Conservation (phyloP, 1,139 yeast genomes). For the Yarrowia galli region DNA sequence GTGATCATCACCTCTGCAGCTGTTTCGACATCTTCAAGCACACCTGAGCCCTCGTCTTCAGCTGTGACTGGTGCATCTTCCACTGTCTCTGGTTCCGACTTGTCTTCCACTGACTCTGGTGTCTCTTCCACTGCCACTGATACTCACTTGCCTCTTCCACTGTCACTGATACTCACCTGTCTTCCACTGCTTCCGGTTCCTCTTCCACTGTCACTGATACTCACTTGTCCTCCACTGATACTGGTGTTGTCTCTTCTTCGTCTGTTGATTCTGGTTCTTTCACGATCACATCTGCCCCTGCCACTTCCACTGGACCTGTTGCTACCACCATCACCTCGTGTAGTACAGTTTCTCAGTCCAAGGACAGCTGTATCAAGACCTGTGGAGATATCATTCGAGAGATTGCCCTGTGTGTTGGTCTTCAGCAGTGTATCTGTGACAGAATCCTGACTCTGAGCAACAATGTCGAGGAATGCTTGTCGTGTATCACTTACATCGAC, state of each 20-base stretch:
- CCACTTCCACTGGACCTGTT: not conserved
- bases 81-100: not conserved
- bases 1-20: not conserved
- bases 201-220: not conserved
- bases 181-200: not conserved
- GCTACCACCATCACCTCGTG: constrained; percentile 7
- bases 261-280: too few relatives aligned
- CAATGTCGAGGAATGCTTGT: constrained; percentile 8
- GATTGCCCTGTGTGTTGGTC: constrained; percentile 19
- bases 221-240: too few relatives aligned
- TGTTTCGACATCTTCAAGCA: not conserved
- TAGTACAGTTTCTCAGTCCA: not conserved
- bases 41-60: not conserved
- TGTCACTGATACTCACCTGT: not conserved
- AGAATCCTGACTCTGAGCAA: not conserved
- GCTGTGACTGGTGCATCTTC: not conserved
- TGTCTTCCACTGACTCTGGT: not conserved
- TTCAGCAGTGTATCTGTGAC: constrained; percentile 25
- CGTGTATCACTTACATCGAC: constrained; percentile 13
- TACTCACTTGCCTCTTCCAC: not conserved
- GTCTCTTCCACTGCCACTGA: not conserved
- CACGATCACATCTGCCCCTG: too few relatives aligned
- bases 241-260: not conserved
- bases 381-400: constrained; percentile 17
- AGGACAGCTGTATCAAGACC: constrained; percentile 8